Evolutionary conservation across 2,329 filamentous ascomycete genomes (phyloP), one percentile per base, ranked within the genome.

Genomic region (Whalleya microplaca): DNA sequence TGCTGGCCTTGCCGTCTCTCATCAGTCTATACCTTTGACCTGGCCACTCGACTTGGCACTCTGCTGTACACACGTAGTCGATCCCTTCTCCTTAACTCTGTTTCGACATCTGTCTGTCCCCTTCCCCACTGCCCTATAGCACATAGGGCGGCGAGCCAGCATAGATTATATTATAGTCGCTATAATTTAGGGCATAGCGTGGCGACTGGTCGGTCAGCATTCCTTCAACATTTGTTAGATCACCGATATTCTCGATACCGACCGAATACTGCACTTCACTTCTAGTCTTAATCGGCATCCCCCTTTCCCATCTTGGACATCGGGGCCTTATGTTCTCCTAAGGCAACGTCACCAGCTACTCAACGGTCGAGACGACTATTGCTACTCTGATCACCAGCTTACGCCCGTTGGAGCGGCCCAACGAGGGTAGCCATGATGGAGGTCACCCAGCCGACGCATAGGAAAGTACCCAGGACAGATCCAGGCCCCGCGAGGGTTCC

Each of bases 401-500:
- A 46, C 41, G 48, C 45, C 41, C 45, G 54, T 21, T 29, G 21
- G 21, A 48, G 59, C 48, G 41, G 37, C 45, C 32, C 43, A 44
- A 48, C 37, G 41, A 53, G 48, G 37, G 55, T 56, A 46, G 55
- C 50, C 47, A 65, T 68, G 60, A 69, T 67, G 65, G 64, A 70
- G 59, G 45, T 65, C 19, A 53, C 56, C 10, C 62, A 54, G 18
- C 63, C 58, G 44, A 52, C 65, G 20, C 58, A 61, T 43, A 21
- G 62, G 47, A 65, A 55, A 48, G 46, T 62, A 42, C 45, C 62
- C 50, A 67, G 56, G 56, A 61, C 63, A 43, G 64, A 69, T 37
- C 46, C 65, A 12, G 58, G 58, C 23, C 64, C 69, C 21, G 51
- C 53, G 12, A 67, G 69, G 48, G 70, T 67, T 19, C 68, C 68